phyloP scores from a whole-genome alignment of 1,139 yeast genomes.

The Debaryomyces coudertii region DNA sequence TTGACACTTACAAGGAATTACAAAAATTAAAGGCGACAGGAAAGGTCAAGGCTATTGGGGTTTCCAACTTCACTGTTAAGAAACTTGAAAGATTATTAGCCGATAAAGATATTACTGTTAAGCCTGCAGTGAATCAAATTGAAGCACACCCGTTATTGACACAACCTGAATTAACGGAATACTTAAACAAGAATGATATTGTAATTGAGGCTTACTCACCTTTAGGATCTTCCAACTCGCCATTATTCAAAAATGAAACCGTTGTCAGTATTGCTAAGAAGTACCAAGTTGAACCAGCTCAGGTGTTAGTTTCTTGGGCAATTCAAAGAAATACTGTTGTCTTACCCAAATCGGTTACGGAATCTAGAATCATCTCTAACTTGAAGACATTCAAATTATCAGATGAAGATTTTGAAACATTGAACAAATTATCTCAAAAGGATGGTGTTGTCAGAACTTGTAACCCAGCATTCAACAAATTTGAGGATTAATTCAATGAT shows the following conservation, averaged over 20 bases:
- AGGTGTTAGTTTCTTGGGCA: conserved; percentile 57
- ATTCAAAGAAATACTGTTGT: conserved; percentile 54
- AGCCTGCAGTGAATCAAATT: conserved; percentile 61
- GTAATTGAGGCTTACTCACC: conserved; percentile 61
- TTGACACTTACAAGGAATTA: conserved; percentile 71
- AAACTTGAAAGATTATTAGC: conserved; percentile 49
- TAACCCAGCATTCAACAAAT: conserved; percentile 23
- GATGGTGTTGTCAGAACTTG: conserved; percentile 37
- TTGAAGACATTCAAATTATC: conserved; percentile 34
- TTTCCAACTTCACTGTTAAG: conserved; percentile 56
- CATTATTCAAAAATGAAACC: conserved; percentile 47
- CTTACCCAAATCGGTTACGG: conserved; percentile 56
- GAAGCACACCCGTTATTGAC: conserved; percentile 65
- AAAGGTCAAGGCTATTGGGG: conserved; percentile 63
- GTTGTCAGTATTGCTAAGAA: conserved; percentile 48
- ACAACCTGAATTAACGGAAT: conserved; percentile 51
- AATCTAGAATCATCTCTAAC: conserved; percentile 38
- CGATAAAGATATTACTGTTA: conserved; percentile 48
- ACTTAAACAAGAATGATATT: conserved; percentile 45
- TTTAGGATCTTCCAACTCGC: conserved; percentile 54
- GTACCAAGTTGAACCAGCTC: conserved; percentile 46
- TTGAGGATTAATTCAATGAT: not conserved
- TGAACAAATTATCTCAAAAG: conserved; percentile 34
- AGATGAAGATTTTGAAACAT: conserved; percentile 38
- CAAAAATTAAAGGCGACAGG: conserved; percentile 63